phyloP scores from a whole-genome alignment of 1,284 basidiomycete genomes.

The Ustilago tritici region DNA sequence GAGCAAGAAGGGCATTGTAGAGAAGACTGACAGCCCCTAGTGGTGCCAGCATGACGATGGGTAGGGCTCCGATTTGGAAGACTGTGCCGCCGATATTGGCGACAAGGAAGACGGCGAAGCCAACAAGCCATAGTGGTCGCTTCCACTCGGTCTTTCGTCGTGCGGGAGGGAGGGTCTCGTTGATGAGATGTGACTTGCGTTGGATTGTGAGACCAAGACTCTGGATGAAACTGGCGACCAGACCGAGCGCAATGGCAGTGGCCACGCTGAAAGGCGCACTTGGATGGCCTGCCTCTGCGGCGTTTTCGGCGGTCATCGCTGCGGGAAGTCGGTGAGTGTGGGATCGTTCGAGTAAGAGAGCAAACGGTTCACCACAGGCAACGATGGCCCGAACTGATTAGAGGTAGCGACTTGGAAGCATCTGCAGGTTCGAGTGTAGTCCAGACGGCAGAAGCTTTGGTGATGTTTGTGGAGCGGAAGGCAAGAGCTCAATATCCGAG shows the following conservation, averaged over 20 bases:
- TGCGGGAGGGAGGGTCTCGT: constrained; percentile 78
- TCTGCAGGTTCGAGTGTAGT: background rate
- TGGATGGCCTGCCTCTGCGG: constrained; percentile 9
- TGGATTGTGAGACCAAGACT: constrained; percentile 91
- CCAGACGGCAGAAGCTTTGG: background rate
- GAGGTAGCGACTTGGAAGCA: constrained; percentile 1
- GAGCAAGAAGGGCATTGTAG: constrained; percentile 94
- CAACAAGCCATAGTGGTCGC: constrained; percentile 70
- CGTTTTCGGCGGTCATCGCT: constrained; percentile 15
- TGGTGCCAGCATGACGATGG: constrained; percentile 73
- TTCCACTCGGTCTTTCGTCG: constrained; percentile 58
- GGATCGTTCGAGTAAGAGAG: background rate
- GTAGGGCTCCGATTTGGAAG: constrained; percentile 90
- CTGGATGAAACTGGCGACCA: constrained; percentile 89
- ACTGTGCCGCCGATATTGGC: constrained; percentile 93
- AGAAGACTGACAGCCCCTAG: constrained; percentile 90
- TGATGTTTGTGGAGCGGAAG: background rate
- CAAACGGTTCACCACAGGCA: constrained; percentile 4
- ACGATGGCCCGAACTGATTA: constrained; percentile 13
- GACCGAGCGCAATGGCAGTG: constrained; percentile 74
- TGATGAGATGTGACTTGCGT: constrained; percentile 90
- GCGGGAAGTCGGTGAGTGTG: background rate
- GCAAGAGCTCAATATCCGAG: background rate
- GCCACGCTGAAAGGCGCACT: constrained; percentile 52
- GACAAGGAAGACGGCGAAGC: constrained; percentile 76